A percentile compares a stretch with the other conserved stretches of the same genome.
Conservation (phyloP, 805 yeast genomes). For the Yueomyces sinensis region DNA sequence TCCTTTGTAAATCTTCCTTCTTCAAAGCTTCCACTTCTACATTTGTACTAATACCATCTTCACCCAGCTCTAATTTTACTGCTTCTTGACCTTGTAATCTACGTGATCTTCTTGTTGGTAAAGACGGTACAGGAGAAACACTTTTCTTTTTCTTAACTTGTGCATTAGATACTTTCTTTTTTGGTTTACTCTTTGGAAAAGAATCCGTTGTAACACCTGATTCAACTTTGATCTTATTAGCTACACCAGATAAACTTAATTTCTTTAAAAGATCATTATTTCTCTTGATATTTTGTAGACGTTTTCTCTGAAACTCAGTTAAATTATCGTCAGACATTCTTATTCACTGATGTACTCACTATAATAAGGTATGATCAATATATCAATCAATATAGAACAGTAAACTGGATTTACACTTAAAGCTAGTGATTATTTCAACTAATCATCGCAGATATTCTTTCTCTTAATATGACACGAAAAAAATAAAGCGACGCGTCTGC, state of each 20-base stretch:
- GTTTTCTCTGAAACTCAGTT: slow-evolving; percentile 56
- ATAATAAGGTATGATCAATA: neutral
- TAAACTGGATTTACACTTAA: neutral
- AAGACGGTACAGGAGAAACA: slow-evolving; percentile 9
- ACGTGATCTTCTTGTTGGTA: slow-evolving; percentile 65
- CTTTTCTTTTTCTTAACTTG: slow-evolving; percentile 3
- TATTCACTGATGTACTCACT: no score
- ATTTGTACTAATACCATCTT: slow-evolving; percentile 12
- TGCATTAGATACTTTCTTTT: slow-evolving; percentile 8
- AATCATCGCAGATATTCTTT: no score
- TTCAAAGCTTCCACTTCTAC: slow-evolving; percentile 14
- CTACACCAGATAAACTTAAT: slow-evolving; percentile 50
- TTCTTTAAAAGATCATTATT: slow-evolving; percentile 64
- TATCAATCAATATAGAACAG: neutral
- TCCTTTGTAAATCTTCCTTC: slow-evolving; percentile 6
- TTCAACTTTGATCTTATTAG: slow-evolving; percentile 39
- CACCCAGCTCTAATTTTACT: slow-evolving; percentile 31
- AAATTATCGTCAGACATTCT: slow-evolving; percentile 24
- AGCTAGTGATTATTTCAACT: neutral
- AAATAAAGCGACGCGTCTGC: no score
- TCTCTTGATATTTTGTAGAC: slow-evolving; percentile 70
- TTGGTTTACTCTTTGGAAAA: slow-evolving; percentile 15
- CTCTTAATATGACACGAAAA: no score
- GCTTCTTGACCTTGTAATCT: slow-evolving; percentile 64
- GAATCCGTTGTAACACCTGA: slow-evolving; percentile 20